phyloP scores from a whole-genome alignment of 768 basidiomycete genomes.

The Auricularia heimuer region DNA sequence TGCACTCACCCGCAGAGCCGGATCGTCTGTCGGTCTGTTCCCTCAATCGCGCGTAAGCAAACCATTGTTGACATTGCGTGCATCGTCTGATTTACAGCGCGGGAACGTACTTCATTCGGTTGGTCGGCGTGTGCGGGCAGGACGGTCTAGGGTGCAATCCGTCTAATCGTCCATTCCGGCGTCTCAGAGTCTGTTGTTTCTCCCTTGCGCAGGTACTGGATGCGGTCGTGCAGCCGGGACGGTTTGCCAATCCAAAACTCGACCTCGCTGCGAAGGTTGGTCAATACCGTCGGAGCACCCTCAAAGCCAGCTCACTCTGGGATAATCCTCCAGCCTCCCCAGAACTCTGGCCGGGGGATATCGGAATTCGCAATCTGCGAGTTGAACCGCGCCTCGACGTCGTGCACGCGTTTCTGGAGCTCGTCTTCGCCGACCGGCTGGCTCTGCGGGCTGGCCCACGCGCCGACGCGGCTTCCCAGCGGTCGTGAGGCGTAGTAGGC shows the following conservation, averaged over 20 bases:
- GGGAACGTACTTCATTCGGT: too few species aligned
- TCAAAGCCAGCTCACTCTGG: conserved; percentile 51
- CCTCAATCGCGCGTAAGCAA: too few species aligned
- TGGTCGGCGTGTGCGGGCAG: background rate
- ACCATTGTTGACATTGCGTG: too few species aligned
- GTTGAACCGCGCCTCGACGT: conserved; percentile 48
- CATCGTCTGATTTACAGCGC: too few species aligned
- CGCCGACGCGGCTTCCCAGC: conserved; percentile 74
- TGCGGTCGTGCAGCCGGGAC: conserved; percentile 87
- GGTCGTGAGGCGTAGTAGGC: conserved; percentile 80
- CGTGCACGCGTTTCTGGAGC: conserved; percentile 49
- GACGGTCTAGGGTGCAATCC: conserved; percentile 55
- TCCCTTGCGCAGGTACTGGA: conserved; percentile 57
- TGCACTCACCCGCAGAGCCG: too few species aligned
- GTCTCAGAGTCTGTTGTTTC: conserved; percentile 37
- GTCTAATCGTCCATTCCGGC: conserved; percentile 65
- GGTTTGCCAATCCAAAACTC: conserved; percentile 98
- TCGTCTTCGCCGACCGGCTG: conserved; percentile 63
- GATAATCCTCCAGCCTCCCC: conserved; percentile 96
- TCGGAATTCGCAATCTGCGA: conserved; percentile 34
- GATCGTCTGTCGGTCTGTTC: too few species aligned
- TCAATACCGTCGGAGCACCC: background rate
- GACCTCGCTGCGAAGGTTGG: conserved; percentile 53
- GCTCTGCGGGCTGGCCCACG: conserved; percentile 92
- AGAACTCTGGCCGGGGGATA: conserved; percentile 78